These are phyloP conservation scores for Hsuehochloa calcarea DNA, from an alignment of 176 grass and related monocot species.

Conservation along the genomic window DNA sequence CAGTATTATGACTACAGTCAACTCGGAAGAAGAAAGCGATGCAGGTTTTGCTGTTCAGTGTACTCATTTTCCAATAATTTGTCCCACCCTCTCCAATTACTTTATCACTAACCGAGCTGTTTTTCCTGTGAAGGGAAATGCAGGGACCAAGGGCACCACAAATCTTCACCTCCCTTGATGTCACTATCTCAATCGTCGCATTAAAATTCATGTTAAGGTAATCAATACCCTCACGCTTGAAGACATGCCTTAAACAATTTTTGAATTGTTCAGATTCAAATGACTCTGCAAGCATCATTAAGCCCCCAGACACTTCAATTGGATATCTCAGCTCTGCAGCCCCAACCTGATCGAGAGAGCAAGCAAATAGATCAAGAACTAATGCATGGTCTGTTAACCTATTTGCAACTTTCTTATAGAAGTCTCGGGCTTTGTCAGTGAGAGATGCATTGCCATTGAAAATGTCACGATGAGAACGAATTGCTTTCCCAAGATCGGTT, in stretches of 20 bases:
- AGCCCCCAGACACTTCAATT: slow-evolving; percentile 81
- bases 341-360: slow-evolving; percentile 96
- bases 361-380: slow-evolving; percentile 87
- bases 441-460: slow-evolving; percentile 64
- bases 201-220: slow-evolving; percentile 92
- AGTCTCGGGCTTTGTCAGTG: slow-evolving; percentile 58
- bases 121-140: slow-evolving; percentile 65
- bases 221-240: slow-evolving; percentile 54
- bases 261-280: slow-evolving; percentile 90
- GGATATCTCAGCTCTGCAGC: slow-evolving; percentile 80
- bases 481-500: slow-evolving; percentile 70
- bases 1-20: slow-evolving; percentile 49
- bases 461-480: slow-evolving; percentile 86
- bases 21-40: slow-evolving; percentile 93
- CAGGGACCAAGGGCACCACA: slow-evolving; percentile 97
- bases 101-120: slow-evolving; percentile 74
- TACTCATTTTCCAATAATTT: slow-evolving; percentile 78
- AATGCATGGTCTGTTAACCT: slow-evolving; percentile 68
- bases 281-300: slow-evolving; percentile 77
- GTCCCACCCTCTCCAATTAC: slow-evolving; percentile 90
- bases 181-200: slow-evolving; percentile 77
- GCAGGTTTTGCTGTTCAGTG: slow-evolving; percentile 77
- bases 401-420: slow-evolving; percentile 78
- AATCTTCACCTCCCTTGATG: slow-evolving; percentile 91
- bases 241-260: slow-evolving; percentile 72